phyloP scores from a whole-genome alignment of 257 asterid genomes.

The Leptodermis oblonga region DNA sequence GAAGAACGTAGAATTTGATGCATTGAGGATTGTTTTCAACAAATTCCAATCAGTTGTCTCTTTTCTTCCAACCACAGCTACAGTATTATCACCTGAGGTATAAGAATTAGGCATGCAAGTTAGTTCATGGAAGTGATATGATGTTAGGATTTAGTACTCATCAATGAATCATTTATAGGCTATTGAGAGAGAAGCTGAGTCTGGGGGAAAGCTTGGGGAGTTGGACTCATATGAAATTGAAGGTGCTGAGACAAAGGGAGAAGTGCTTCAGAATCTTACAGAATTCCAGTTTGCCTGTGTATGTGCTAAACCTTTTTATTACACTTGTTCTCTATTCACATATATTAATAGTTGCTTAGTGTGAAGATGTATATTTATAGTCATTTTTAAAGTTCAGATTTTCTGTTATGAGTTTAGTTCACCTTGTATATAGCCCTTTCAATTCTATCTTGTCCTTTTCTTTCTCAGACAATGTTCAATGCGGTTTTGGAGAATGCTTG shows the following conservation, averaged over 20 bases:
- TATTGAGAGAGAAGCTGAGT: conserved; percentile 89
- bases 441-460: not conserved
- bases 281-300: conserved; percentile 96
- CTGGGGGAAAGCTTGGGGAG: conserved; percentile 91
- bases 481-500: conserved; percentile 95
- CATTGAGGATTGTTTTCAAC: conserved; percentile 77
- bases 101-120: conserved; percentile 9
- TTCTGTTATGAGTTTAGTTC: not conserved
- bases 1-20: conserved; percentile 88
- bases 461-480: conserved; percentile 78
- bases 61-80: conserved; percentile 69
- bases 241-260: conserved; percentile 94
- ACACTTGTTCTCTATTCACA: not conserved
- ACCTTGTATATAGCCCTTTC: not conserved
- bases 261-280: conserved; percentile 90
- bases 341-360: not conserved
- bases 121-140: not conserved
- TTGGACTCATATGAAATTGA: conserved; percentile 86
- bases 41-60: conserved; percentile 87
- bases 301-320: conserved; percentile 24
- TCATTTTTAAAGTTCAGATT: not conserved
- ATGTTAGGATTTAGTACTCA: conserved; percentile 26
- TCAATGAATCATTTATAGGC: conserved; percentile 34
- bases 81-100: conserved; percentile 97
- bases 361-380: not conserved